Evolutionary conservation across 2,329 filamentous ascomycete genomes (phyloP).

Genomic region (Fusarium buharicum): DNA sequence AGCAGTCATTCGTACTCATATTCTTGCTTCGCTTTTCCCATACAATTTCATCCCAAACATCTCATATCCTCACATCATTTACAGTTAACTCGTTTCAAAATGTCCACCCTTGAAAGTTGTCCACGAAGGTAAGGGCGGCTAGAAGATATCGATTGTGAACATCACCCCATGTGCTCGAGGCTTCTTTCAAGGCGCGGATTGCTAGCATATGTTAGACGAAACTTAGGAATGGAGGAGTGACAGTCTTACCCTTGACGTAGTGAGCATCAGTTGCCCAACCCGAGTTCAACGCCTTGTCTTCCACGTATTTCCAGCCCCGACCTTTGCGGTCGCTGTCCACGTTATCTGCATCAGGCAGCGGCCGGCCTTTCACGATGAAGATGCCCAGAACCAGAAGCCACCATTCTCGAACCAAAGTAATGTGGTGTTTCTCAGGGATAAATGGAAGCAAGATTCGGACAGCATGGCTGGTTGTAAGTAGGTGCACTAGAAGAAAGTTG

Average conservation of each 20-base stretch:
- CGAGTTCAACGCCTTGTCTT: constrained; percentile 75
- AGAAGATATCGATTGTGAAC: constrained; percentile 72
- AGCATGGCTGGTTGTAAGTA: constrained; percentile 88
- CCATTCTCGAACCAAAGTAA: constrained; percentile 83
- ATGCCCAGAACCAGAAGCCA: constrained; percentile 84
- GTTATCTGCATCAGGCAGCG: constrained; percentile 73
- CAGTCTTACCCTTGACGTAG: constrained; percentile 78
- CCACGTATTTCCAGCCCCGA: constrained; percentile 81
- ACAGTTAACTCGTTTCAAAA: constrained; percentile 43
- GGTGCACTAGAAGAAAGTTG: constrained; percentile 84
- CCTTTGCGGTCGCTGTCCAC: constrained; percentile 69
- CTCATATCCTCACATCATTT: background rate
- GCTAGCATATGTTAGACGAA: constrained; percentile 54
- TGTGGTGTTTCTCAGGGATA: constrained; percentile 77
- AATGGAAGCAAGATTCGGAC: constrained; percentile 85
- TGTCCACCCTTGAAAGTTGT: constrained; percentile 77
- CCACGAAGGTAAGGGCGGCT: constrained; percentile 76
- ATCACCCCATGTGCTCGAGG: constrained; percentile 79
- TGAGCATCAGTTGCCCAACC: constrained; percentile 78
- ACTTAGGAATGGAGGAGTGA: background rate
- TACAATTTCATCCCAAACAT: constrained; percentile 8
- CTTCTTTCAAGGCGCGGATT: constrained; percentile 78
- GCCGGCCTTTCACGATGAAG: constrained; percentile 80
- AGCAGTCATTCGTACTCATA: background rate
- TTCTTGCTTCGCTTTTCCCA: constrained; percentile 7